These are phyloP conservation scores for Extremus antarcticus DNA, from an alignment of 495 filamentous ascomycete species.

Conservation along the genomic window DNA sequence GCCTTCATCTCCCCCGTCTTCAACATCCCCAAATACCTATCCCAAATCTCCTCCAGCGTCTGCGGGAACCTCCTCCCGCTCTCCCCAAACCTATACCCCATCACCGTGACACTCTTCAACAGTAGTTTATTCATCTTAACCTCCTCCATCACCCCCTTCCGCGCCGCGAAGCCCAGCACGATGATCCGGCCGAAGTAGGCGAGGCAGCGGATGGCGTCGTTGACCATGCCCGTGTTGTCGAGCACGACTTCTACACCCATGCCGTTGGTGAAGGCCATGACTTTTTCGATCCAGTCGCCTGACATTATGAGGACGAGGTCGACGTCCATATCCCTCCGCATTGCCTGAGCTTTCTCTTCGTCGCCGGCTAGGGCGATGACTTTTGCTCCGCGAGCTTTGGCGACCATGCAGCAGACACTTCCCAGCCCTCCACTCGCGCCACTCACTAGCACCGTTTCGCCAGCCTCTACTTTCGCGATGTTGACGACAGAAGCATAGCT, in stretches of 20 bases:
- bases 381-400: conserved; percentile 23
- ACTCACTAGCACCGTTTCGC: conserved; percentile 30
- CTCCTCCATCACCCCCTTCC: conserved; percentile 30
- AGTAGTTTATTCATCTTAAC: conserved; percentile 28
- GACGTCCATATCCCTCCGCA: conserved; percentile 24
- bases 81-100: conserved; percentile 33
- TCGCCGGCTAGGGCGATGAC: conserved; percentile 24
- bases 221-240: conserved; percentile 29
- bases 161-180: conserved; percentile 28
- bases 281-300: conserved; percentile 14
- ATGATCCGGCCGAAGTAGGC: conserved; percentile 26
- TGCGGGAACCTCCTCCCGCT: conserved; percentile 25
- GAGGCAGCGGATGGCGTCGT: conserved; percentile 22
- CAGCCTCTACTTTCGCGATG: conserved; percentile 20
- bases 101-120: conserved; percentile 23
- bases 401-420: conserved; percentile 26
- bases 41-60: conserved; percentile 22
- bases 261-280: conserved; percentile 26
- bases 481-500: conserved; percentile 28
- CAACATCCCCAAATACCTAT: conserved; percentile 28
- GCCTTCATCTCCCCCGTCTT: conserved; percentile 23
- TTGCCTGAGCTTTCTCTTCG: conserved; percentile 19
- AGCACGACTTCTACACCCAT: conserved; percentile 31
- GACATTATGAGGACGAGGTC: conserved; percentile 27
- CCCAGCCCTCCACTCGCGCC: conserved; percentile 32